Evolutionary conservation across 805 yeast genomes (phyloP).

Genomic region (Blastobotrys attinorum): DNA sequence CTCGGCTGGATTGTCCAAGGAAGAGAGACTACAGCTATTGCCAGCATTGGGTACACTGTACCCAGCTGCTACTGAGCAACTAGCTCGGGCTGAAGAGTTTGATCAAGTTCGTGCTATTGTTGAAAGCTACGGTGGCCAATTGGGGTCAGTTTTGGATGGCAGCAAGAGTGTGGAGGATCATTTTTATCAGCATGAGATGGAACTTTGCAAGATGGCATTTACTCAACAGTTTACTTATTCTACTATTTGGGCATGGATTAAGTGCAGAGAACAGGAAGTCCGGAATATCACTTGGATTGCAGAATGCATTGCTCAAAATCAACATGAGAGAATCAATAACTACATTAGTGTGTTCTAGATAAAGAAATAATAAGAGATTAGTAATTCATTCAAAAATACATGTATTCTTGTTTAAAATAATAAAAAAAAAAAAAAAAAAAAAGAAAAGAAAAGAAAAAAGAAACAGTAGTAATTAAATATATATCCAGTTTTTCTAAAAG

Average conservation of each 20-base stretch:
- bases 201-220: slow-evolving; percentile 82
- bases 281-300: slow-evolving; percentile 99
- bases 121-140: slow-evolving; percentile 22
- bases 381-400: not conserved
- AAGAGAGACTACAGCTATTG: slow-evolving; percentile 61
- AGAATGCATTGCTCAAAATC: slow-evolving; percentile 98
- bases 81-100: slow-evolving; percentile 73
- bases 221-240: slow-evolving; percentile 92
- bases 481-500: not conserved
- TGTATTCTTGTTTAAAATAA: not conserved
- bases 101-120: slow-evolving; percentile 58
- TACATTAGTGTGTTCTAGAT: slow-evolving; percentile 75
- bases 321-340: slow-evolving; percentile 85
- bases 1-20: slow-evolving; percentile 68
- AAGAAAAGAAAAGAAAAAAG: not conserved
- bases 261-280: slow-evolving; percentile 92
- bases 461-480: no score
- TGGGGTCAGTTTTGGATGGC: slow-evolving; percentile 39
- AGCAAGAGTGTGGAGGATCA: slow-evolving; percentile 80
- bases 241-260: slow-evolving; percentile 94
- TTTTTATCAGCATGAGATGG: slow-evolving; percentile 88
- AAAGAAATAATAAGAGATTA: not conserved
- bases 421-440: no score
- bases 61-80: slow-evolving; percentile 56
- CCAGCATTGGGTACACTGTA: slow-evolving; percentile 80